phyloP scores from a whole-genome alignment of 768 basidiomycete genomes.

The Tylopilus rubrobrunneus region DNA sequence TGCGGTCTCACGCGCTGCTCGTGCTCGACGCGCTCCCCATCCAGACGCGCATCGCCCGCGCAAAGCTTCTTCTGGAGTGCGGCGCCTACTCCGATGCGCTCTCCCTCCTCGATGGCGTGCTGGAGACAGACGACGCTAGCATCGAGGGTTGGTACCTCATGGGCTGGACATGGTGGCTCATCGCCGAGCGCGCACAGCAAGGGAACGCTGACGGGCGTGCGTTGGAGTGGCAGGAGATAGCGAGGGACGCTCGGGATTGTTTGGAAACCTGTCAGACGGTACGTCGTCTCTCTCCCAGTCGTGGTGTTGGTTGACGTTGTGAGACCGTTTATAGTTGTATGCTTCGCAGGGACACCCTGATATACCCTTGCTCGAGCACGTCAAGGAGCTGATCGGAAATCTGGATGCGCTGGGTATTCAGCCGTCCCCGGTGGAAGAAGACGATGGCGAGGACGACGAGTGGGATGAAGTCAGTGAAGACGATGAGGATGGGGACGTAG shows the following conservation, averaged over 20 bases:
- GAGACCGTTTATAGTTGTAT: constrained; percentile 50
- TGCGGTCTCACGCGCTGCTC: constrained; percentile 35
- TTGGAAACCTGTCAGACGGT: constrained; percentile 81
- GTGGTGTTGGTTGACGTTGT: not conserved
- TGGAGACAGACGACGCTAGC: constrained; percentile 78
- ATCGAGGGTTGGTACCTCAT: constrained; percentile 94
- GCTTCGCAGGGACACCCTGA: constrained; percentile 71
- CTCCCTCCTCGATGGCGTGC: constrained; percentile 70
- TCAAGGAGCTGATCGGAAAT: constrained; percentile 64
- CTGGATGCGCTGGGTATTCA: constrained; percentile 65
- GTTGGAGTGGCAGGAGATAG: constrained; percentile 73
- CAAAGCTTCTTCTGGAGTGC: constrained; percentile 82
- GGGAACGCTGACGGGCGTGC: constrained; percentile 35
- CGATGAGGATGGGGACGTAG: constrained; percentile 51
- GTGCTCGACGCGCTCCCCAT: constrained; percentile 46
- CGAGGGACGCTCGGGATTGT: constrained; percentile 73
- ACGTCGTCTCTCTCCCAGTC: constrained; percentile 22
- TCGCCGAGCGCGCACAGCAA: constrained; percentile 69
- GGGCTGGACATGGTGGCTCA: constrained; percentile 89
- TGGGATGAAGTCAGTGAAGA: constrained; percentile 64
- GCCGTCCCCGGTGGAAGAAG: constrained; percentile 48
- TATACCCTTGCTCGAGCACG: constrained; percentile 70
- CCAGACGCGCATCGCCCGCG: constrained; percentile 65
- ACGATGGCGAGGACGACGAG: constrained; percentile 38
- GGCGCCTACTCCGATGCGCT: constrained; percentile 67